A percentile compares a stretch with the other conserved stretches of the same genome.
phyloP scores from a whole-genome alignment of 768 basidiomycete species.

The Sistotremastrum niveocremeum region DNA sequence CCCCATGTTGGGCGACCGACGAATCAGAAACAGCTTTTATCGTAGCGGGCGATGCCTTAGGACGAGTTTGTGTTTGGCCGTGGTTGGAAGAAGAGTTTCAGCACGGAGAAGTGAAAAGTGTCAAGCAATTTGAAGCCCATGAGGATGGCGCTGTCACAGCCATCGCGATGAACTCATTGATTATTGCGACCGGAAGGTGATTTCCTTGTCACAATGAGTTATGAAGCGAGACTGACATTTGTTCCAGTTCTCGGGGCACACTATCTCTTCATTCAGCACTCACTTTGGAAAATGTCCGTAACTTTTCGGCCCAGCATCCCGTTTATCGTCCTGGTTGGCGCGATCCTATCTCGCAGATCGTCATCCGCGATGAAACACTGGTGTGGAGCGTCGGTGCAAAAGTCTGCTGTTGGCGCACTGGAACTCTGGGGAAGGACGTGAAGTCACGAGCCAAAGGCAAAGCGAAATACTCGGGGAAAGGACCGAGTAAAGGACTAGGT shows the following conservation, averaged over 20 bases:
- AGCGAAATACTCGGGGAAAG: conserved; percentile 17
- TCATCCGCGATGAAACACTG: conserved; percentile 41
- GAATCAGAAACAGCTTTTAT: conserved; percentile 33
- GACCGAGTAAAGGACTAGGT: conserved; percentile 20
- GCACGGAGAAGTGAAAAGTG: not conserved
- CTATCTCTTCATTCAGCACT: too few species aligned
- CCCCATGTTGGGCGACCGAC: conserved; percentile 33
- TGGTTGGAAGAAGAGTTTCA: not conserved
- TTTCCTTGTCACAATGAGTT: not conserved
- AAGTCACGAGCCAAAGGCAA: conserved; percentile 9
- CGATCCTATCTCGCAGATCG: conserved; percentile 40
- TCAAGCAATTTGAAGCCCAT: conserved; percentile 47
- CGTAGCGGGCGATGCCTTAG: conserved; percentile 28
- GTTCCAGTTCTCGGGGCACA: too few species aligned
- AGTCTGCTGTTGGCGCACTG: conserved; percentile 58
- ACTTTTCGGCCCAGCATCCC: too few species aligned
- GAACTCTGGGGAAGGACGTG: conserved; percentile 17
- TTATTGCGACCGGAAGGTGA: conserved; percentile 41
- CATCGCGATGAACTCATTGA: conserved; percentile 44
- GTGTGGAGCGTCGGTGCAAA: conserved; percentile 46
- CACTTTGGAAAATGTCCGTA: too few species aligned
- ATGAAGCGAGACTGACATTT: not conserved
- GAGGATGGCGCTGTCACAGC: conserved; percentile 51
- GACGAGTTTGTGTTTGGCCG: conserved; percentile 2
- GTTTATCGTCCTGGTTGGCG: conserved; percentile 14